phyloP scores from a whole-genome alignment of 2,329 filamentous ascomycete genomes.

The Xylariomycetidae sp. region DNA sequence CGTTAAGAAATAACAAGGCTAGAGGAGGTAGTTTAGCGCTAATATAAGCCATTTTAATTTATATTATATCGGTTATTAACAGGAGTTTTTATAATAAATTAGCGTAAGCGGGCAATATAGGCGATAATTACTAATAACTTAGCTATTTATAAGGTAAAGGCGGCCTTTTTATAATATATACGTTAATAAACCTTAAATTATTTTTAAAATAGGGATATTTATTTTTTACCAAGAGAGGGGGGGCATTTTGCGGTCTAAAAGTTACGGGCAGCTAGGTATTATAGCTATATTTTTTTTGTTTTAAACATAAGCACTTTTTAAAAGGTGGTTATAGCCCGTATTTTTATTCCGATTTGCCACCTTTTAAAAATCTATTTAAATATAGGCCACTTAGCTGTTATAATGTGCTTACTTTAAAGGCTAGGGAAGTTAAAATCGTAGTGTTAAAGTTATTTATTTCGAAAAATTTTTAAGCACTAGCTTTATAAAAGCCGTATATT shows the following conservation, averaged over 20 bases:
- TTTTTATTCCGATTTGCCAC: not conserved
- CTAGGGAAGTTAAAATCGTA: too few species aligned
- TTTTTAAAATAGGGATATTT: not conserved
- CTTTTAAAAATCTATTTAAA: not conserved
- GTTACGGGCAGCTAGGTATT: not conserved
- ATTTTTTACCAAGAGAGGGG: not conserved
- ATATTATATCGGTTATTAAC: not conserved
- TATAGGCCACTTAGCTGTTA: not conserved
- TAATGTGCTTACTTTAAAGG: too few species aligned
- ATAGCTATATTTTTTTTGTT: not conserved
- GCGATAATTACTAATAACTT: not conserved
- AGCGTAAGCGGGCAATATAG: not conserved
- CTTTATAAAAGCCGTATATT: too few species aligned
- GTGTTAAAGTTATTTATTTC: too few species aligned
- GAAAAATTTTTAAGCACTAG: too few species aligned
- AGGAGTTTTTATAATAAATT: not conserved
- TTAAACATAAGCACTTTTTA: not conserved
- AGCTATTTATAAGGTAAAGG: not conserved
- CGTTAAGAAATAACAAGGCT: not conserved
- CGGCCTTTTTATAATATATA: not conserved
- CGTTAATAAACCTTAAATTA: not conserved
- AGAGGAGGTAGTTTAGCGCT: not conserved
- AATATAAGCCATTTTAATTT: slow-evolving; percentile 1
- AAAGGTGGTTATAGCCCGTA: not conserved
- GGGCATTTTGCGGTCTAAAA: not conserved